Conservation (phyloP, 2,329 filamentous ascomycete species). For the Magnaporthales sp. region DNA sequence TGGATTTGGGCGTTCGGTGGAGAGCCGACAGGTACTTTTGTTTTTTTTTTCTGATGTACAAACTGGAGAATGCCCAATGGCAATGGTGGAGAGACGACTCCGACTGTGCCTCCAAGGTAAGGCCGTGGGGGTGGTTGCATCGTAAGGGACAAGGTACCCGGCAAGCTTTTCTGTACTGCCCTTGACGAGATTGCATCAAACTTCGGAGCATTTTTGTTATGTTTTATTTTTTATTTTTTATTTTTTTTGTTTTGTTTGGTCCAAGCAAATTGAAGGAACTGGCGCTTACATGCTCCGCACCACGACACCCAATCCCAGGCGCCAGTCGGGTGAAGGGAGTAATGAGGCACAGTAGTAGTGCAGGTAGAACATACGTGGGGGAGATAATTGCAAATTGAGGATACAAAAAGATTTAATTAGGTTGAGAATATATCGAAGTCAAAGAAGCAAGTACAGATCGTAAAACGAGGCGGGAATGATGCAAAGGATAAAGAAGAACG, state of each 20-base stretch:
- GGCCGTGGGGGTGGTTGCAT: background rate
- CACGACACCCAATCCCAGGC: background rate
- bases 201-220: background rate
- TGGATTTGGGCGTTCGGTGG: background rate
- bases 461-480: background rate
- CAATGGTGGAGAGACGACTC: background rate
- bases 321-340: background rate
- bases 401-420: background rate
- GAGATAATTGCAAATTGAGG: background rate
- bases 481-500: background rate
- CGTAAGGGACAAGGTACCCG: background rate
- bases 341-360: no score
- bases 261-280: background rate
- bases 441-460: background rate
- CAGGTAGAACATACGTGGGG: no score
- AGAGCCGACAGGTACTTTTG: background rate
- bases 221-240: background rate
- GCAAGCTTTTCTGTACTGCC: background rate
- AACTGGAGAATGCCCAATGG: no score
- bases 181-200: background rate
- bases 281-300: background rate
- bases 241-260: background rate
- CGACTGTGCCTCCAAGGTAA: background rate
- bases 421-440: background rate
- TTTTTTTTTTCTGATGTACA: background rate